Base-by-base conservation (phyloP, 352 stramenopile genomes). In the Globisporangium irregulare region DNA sequence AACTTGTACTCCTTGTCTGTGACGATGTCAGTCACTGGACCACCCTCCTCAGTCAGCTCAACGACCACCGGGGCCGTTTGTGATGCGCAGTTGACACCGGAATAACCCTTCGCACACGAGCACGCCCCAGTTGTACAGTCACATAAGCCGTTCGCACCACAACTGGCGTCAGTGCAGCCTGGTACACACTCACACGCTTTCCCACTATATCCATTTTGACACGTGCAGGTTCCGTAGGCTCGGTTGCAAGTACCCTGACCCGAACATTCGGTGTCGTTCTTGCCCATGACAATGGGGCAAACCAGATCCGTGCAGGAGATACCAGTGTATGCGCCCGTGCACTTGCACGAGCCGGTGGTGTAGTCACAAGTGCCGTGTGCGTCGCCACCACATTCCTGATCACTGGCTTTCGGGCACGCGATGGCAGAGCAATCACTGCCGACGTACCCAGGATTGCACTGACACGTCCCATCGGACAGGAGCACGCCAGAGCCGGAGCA, bases 171-270 rank as follows among this genome's bases (percentile, higher is more conserved):
- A 1, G 81, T 80, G 51, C 84, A 94, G 4, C 86, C 86, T 14
- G 81, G 82, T 0, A 93, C 84, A 54, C 84, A 94, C 43, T 92
- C 77, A 56, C 86, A 94, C 24, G 81, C 77, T 10, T 82, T 80
- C 48, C 84, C 85, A 10, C 77, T 81, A 62, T 89, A 92, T 4
- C 85, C 85, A 36, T 79, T 71, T 1, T 50, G 38, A 41, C 84
- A 92, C 1, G 64, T 74, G 63, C 87, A 95, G 7, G 68, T 68
- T 0, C 87, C 87, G 7, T 55, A 79, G 20, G 67, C 68, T 14
- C 70, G 70, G 36, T 92, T 67, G 46, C 87, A 95, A 0, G 73
- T 64, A 1, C 87, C 87, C 63, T 92, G 82, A 0, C 82, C 81
- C 50, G 84, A 92, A 68, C 87, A 95, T 61, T 93, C 79, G 14